These are phyloP conservation scores for Puccinia coronata DNA, from an alignment of 1,284 basidiomycete genomes.

Conservation along the genomic window DNA sequence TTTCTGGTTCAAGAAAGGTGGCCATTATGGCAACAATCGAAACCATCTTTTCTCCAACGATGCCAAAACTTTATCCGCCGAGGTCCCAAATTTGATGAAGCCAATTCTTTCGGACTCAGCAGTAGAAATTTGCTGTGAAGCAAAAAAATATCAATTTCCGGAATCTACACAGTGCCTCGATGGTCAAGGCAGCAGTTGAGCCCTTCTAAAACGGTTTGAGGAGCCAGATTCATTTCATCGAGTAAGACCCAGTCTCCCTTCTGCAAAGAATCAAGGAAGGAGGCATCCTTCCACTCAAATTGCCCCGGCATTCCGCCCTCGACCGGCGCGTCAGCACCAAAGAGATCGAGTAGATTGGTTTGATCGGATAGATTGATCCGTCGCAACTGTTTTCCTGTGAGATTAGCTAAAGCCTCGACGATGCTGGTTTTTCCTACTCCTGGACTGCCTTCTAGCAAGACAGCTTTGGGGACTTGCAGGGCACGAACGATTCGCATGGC, in stretches of 20 bases:
- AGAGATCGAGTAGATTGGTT: slow-evolving; percentile 93
- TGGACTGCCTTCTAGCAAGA: slow-evolving; percentile 94
- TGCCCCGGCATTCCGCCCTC: too few species aligned
- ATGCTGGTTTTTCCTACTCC: slow-evolving; percentile 99
- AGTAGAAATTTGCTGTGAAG: too few species aligned
- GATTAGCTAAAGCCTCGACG: slow-evolving; percentile 79
- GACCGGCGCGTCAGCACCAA: too few species aligned
- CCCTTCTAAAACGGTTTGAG: slow-evolving; percentile 87
- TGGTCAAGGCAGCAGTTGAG: slow-evolving; percentile 96
- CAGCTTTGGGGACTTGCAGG: slow-evolving; percentile 84
- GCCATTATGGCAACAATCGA: slow-evolving; percentile 3
- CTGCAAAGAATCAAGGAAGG: slow-evolving; percentile 89
- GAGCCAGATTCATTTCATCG: slow-evolving; percentile 99
- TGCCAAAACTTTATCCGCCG: too few species aligned
- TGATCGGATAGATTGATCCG: slow-evolving; percentile 99
- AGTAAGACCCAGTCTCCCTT: slow-evolving; percentile 93
- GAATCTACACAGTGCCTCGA: slow-evolving; percentile 90
- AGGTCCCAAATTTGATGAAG: too few species aligned
- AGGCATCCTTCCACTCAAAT: slow-evolving; percentile 94
- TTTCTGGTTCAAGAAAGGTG: slow-evolving; percentile 9
- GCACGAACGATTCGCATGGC: slow-evolving; percentile 86
- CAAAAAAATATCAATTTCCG: slow-evolving; percentile 91
- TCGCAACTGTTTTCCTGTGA: slow-evolving; percentile 76
- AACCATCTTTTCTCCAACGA: slow-evolving; percentile 29
- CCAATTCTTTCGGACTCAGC: too few species aligned